Conservation (phyloP, 2,329 filamentous ascomycete genomes). For the Fusarium sp. region DNA sequence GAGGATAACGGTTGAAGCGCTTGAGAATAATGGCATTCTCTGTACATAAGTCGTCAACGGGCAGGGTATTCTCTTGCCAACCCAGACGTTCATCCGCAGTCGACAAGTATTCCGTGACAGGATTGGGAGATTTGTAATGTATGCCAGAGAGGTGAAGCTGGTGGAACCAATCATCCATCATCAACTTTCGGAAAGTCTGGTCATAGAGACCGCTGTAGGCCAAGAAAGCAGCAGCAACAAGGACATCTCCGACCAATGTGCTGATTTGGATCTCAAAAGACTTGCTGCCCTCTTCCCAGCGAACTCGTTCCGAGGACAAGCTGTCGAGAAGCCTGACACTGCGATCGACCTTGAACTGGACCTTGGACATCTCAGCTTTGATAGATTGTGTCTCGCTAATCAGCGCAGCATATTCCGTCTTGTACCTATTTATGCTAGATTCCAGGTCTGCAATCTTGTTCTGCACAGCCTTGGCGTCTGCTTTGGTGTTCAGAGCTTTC, state of each 20-base stretch:
- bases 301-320: conserved; percentile 87
- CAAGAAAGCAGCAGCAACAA: conserved; percentile 95
- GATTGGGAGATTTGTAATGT: conserved; percentile 90
- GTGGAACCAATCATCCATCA: conserved; percentile 97
- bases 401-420: conserved; percentile 91
- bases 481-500: conserved; percentile 88
- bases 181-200: conserved; percentile 95
- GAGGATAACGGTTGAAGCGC: conserved; percentile 96
- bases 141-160: conserved; percentile 94
- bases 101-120: conserved; percentile 94
- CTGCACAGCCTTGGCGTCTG: conserved; percentile 89
- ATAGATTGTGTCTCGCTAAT: conserved; percentile 98
- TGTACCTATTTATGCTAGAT: conserved; percentile 91
- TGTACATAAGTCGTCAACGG: conserved; percentile 96
- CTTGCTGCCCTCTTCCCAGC: conserved; percentile 97
- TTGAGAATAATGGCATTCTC: conserved; percentile 98
- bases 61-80: conserved; percentile 93
- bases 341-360: conserved; percentile 97
- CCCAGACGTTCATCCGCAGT: conserved; percentile 92
- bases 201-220: conserved; percentile 98
- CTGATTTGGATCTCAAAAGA: conserved; percentile 98
- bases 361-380: conserved; percentile 94
- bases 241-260: conserved; percentile 93
- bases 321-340: conserved; percentile 95
- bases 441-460: conserved; percentile 86